Evolutionary conservation across 2,329 filamentous ascomycete species (phyloP), one percentile per base, ranked within the genome.

Genomic region (Blumeria graminis): DNA sequence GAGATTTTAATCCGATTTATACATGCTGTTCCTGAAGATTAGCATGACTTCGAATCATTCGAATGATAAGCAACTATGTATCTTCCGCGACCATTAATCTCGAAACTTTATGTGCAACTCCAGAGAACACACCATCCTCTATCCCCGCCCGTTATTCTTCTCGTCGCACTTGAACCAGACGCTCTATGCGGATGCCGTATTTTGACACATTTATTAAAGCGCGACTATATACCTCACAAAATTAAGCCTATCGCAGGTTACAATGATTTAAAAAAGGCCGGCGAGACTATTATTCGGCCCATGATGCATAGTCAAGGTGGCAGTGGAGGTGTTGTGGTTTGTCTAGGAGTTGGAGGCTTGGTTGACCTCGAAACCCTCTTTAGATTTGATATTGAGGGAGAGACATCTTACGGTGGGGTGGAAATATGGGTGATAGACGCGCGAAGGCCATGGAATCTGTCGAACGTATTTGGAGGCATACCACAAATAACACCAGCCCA

Each of bases 211-310:
- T 76, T 98, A n/a, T 75, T 98, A 59, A 95, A 94, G 71, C 84
- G 90, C 74, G 92, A 98, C 73, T 96, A 94, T 67, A 94, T 98
- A 63, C 86, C 84, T 13, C 90, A 96, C 72, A 96, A 95, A 70
- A 94, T 96, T 65, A 86, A 95, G 65, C 92, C 92, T 1, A 83
- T 98, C 56, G 80, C 86, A 18, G 92, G 92, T 56, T 96, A 95
- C 78, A 82, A 80, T 61, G 92, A 96, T 68, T 78, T 98, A 51
- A 77, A 86, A 65, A 81, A 80, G 62, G 83, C 83, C 22, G 89
- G 89, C 50, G 77, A 78, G 65, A 81, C 89, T 61, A 74, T 93
- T 48, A 84, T 95, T 43, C 76, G 74, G 56, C 88, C 88, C 10
- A 88, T 95, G 86, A 89, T 87, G 74, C 81, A 84, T 65, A 80